A percentile compares a stretch with the other conserved stretches of the same genome.
These are phyloP conservation scores for Penicillium diatomitis DNA, from an alignment of 495 filamentous ascomycete species.

Conservation along the genomic window DNA sequence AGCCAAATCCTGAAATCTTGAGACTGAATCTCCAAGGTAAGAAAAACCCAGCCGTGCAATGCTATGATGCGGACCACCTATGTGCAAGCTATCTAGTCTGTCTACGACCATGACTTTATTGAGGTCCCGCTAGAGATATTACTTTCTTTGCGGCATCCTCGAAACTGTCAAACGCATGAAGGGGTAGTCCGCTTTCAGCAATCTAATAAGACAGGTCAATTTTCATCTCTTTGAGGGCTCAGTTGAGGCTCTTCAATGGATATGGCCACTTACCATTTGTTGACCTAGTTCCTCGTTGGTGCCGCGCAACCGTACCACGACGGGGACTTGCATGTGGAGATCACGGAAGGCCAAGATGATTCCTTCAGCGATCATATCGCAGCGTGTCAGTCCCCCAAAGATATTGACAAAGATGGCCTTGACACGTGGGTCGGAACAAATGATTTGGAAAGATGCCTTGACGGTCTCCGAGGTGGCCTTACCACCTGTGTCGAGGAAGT, in stretches of 20 bases:
- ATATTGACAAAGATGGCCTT: constrained; percentile 80
- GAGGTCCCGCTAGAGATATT: constrained; percentile 47
- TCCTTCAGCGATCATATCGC: constrained; percentile 84
- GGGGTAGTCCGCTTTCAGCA: constrained; percentile 58
- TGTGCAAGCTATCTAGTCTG: not conserved
- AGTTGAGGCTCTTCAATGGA: not conserved
- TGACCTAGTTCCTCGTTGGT: constrained; percentile 73
- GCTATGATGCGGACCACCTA: not conserved
- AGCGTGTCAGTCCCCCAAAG: constrained; percentile 75
- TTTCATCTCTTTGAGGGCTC: not conserved
- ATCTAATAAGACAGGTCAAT: constrained; percentile 35
- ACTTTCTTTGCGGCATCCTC: constrained; percentile 70
- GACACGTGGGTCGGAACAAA: constrained; percentile 63
- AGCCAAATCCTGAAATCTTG: no score
- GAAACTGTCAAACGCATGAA: constrained; percentile 76
- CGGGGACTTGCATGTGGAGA: constrained; percentile 57
- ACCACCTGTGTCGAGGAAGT: constrained; percentile 86
- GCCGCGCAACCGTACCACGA: constrained; percentile 76
- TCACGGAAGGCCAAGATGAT: constrained; percentile 71
- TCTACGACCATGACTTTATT: not conserved
- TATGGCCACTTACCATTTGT: constrained; percentile 46
- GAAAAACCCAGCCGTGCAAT: no score
- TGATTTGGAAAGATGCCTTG: constrained; percentile 61
- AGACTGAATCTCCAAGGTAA: no score
- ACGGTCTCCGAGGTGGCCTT: constrained; percentile 85